A percentile compares a stretch with the other conserved stretches of the same genome.
phyloP scores from a whole-genome alignment of 768 basidiomycete species.

The Trametopsis cervina region DNA sequence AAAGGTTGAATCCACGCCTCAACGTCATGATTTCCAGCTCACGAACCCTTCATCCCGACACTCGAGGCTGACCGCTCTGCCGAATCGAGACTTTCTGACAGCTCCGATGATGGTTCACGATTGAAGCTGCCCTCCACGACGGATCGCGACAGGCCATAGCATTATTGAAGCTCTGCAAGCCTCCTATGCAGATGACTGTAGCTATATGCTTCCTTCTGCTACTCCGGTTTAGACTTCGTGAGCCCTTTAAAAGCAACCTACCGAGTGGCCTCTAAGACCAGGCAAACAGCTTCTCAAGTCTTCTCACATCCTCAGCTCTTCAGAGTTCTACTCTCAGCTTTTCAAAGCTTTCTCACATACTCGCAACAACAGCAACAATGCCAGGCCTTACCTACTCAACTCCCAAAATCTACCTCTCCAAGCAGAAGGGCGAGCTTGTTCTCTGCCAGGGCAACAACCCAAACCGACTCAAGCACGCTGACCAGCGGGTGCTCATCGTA shows the following conservation, averaged over 20 bases:
- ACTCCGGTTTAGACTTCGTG: background rate
- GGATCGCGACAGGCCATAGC: background rate
- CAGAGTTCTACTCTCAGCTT: background rate
- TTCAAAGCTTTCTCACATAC: background rate
- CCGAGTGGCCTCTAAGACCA: too few species aligned
- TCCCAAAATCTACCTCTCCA: constrained; percentile 10
- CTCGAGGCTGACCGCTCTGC: background rate
- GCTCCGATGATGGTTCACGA: background rate
- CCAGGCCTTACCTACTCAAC: background rate
- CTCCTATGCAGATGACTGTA: background rate
- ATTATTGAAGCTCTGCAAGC: background rate
- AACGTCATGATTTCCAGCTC: background rate
- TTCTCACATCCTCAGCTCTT: background rate
- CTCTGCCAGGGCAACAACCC: constrained; percentile 8
- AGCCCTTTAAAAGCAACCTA: too few species aligned
- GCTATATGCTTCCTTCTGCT: background rate
- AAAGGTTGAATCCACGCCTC: too few species aligned
- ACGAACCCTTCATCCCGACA: background rate
- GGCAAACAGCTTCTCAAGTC: too few species aligned
- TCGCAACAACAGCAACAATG: background rate
- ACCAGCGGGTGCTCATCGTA: constrained; percentile 14
- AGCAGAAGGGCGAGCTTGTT: constrained; percentile 10
- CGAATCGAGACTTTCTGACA: background rate
- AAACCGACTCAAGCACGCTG: background rate
- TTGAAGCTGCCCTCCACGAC: background rate